phyloP scores from a whole-genome alignment of 768 basidiomycete genomes.

The Dentipellis sp. region DNA sequence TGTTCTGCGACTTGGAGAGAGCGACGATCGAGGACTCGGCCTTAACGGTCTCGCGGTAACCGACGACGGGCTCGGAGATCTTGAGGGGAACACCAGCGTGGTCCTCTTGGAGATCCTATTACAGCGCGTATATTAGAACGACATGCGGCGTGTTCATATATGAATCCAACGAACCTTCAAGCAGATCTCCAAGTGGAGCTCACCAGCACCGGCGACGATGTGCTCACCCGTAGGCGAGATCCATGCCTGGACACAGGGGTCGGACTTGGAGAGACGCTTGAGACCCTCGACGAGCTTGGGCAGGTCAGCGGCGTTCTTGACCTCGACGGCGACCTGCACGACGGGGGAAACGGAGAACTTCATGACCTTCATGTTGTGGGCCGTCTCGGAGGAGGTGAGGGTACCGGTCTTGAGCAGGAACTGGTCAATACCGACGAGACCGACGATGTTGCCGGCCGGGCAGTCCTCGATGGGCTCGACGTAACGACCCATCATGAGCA shows the following conservation, averaged over 20 bases:
- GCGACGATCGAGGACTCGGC: slow-evolving; percentile 93
- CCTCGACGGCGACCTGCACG: slow-evolving; percentile 98
- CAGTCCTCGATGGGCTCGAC: slow-evolving; percentile 99
- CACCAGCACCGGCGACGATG: slow-evolving; percentile 98
- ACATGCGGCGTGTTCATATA: neutral
- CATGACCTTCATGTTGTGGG: slow-evolving; percentile 99
- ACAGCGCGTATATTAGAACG: slow-evolving; percentile 1
- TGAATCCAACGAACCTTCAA: slow-evolving; percentile 57
- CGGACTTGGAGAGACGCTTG: slow-evolving; percentile 99
- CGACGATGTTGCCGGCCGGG: slow-evolving; percentile 96
- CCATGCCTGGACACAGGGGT: slow-evolving; percentile 97
- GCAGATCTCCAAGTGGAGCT: slow-evolving; percentile 98
- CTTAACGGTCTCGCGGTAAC: slow-evolving; percentile 96
- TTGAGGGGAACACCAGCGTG: slow-evolving; percentile 99
- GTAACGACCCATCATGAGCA: slow-evolving; percentile 99
- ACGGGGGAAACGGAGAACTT: slow-evolving; percentile 99
- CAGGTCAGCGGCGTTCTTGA: slow-evolving; percentile 98
- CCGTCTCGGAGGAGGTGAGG: slow-evolving; percentile 94
- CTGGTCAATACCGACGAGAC: slow-evolving; percentile 99
- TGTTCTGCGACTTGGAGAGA: slow-evolving; percentile 99
- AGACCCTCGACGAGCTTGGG: slow-evolving; percentile 99
- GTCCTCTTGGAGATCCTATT: slow-evolving; percentile 95
- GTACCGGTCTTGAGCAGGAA: slow-evolving; percentile 99
- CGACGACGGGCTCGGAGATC: slow-evolving; percentile 95
- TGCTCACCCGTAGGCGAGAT: slow-evolving; percentile 91